Evolutionary conservation across 495 filamentous ascomycete genomes (phyloP).

Genomic region (Podospora pseudocomata): DNA sequence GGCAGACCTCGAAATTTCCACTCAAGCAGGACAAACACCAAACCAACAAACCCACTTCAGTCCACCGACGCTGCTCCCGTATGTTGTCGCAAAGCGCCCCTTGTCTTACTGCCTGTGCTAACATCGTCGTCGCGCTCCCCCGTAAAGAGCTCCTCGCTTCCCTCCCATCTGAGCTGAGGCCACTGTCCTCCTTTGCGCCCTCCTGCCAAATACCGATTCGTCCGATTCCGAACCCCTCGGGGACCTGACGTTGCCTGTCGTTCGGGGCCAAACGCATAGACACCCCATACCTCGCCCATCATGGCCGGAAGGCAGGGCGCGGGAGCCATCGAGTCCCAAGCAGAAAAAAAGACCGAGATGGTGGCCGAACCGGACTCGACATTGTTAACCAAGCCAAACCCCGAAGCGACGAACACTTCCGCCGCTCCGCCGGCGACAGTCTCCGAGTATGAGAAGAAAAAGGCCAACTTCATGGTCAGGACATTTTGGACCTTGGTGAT

Average conservation of each 20-base stretch:
- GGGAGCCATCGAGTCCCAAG: not conserved
- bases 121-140: not conserved
- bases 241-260: not conserved
- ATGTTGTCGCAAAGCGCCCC: not conserved
- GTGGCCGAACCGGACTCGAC: not conserved
- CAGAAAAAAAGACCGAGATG: not conserved
- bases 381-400: not conserved
- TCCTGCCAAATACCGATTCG: not conserved
- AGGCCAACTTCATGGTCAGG: conserved; percentile 93
- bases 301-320: not conserved
- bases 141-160: no score
- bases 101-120: not conserved
- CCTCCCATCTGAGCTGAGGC: no score
- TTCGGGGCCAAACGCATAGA: not conserved
- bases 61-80: not conserved
- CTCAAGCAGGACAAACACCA: conserved; percentile 11
- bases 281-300: not conserved
- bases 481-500: conserved; percentile 98
- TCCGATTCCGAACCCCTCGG: not conserved
- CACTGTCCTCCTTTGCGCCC: no score
- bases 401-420: not conserved
- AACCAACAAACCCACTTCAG: not conserved
- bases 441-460: conserved; percentile 95
- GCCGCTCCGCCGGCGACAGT: not conserved
- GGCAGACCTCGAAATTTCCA: conserved; percentile 28